Evolutionary conservation across 2,329 filamentous ascomycete species (phyloP).

Genomic region (Diaporthe sp.): DNA sequence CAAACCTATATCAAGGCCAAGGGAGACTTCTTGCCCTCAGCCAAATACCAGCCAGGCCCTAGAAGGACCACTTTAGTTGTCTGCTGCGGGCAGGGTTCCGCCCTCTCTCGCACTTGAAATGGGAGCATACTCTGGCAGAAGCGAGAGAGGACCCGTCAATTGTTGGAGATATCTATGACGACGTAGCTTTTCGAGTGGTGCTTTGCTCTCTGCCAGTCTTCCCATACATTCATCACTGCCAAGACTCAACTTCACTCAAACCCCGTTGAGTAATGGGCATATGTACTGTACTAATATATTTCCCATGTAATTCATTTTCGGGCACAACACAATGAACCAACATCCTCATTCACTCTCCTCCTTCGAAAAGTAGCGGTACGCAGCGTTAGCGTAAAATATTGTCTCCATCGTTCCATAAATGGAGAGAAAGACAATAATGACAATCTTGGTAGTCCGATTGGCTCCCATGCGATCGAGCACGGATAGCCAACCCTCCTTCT

Average conservation of each 20-base stretch:
- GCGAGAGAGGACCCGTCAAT: neutral
- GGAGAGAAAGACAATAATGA: conserved; percentile 1
- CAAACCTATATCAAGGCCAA: too few species aligned
- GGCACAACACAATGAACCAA: too few species aligned
- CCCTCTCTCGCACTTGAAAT: neutral
- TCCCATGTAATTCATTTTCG: neutral
- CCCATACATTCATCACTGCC: neutral
- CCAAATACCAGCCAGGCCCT: too few species aligned
- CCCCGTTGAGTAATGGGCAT: neutral
- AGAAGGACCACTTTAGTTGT: too few species aligned
- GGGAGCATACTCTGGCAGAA: neutral
- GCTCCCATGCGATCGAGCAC: conserved; percentile 4
- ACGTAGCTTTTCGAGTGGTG: neutral
- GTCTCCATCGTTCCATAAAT: conserved; percentile 9
- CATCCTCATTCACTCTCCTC: neutral
- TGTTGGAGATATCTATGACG: neutral
- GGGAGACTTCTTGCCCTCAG: too few species aligned
- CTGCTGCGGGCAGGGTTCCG: neutral
- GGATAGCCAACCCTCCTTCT: neutral
- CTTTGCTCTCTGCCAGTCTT: neutral
- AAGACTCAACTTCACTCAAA: neutral
- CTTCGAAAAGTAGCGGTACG: neutral
- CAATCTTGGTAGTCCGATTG: neutral
- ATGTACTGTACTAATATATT: neutral
- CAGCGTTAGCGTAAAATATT: neutral